Conservation (phyloP, 2,329 filamentous ascomycete species). For the Xenoacremonium recifei region DNA sequence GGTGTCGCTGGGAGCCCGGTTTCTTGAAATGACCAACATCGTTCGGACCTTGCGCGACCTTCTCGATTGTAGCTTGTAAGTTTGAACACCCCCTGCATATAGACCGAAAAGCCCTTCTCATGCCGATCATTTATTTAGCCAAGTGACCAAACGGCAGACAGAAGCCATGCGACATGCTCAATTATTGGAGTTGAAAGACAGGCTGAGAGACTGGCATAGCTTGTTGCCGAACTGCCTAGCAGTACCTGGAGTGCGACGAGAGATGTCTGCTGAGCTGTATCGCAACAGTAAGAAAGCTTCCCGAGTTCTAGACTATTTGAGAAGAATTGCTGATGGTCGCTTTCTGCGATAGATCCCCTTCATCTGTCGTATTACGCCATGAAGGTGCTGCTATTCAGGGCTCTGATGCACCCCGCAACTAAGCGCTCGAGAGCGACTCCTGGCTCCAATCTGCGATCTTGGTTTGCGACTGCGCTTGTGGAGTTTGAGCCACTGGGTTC, state of each 20-base stretch:
- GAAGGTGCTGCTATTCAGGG: conserved; percentile 41
- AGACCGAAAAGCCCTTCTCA: not conserved
- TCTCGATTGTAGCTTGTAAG: conserved; percentile 35
- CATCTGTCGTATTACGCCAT: conserved; percentile 42
- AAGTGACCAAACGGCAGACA: conserved; percentile 21
- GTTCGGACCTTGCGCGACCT: conserved; percentile 30
- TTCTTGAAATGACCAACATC: conserved; percentile 34
- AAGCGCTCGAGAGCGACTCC: conserved; percentile 37
- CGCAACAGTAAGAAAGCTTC: too few relatives aligned
- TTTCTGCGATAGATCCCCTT: conserved; percentile 30
- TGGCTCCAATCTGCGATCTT: conserved; percentile 33
- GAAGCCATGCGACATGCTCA: conserved; percentile 20
- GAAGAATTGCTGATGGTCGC: conserved; percentile 3
- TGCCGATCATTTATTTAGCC: conserved; percentile 13
- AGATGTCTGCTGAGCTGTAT: too few relatives aligned
- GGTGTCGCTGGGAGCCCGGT: conserved; percentile 35
- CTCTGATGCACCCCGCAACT: conserved; percentile 45
- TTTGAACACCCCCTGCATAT: too few relatives aligned
- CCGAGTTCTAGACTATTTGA: too few relatives aligned
- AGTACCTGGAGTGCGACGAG: conserved; percentile 10
- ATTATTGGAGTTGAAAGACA: too few relatives aligned
- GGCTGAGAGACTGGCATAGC: conserved; percentile 34
- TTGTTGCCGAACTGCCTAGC: conserved; percentile 33
- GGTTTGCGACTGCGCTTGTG: conserved; percentile 32
- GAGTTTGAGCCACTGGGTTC: conserved; percentile 37